Evolutionary conservation across 2,329 filamentous ascomycete species (phyloP).

Genomic region (Penicillium sp.): DNA sequence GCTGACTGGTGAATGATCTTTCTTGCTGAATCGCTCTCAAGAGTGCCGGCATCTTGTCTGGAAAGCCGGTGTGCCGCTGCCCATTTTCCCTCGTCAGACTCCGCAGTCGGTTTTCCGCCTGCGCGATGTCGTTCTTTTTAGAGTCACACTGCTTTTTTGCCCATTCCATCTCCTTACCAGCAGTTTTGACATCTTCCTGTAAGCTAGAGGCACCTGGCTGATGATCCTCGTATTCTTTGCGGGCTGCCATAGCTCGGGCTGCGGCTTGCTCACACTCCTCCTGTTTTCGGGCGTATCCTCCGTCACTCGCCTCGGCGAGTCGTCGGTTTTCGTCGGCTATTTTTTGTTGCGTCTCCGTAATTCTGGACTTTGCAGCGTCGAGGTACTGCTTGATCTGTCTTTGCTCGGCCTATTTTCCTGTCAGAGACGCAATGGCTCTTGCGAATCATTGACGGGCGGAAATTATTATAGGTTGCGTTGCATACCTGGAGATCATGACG

Average conservation of each 20-base stretch:
- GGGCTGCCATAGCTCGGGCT: conserved; percentile 46
- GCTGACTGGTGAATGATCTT: conserved; percentile 61
- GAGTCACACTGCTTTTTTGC: conserved; percentile 24
- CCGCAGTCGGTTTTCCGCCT: conserved; percentile 50
- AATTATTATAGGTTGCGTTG: neutral
- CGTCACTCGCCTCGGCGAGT: conserved; percentile 65
- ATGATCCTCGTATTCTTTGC: conserved; percentile 42
- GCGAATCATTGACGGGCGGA: neutral
- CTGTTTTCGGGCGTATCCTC: conserved; percentile 60
- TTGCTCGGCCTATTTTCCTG: conserved; percentile 56
- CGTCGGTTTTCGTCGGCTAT: conserved; percentile 50
- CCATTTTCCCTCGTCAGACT: conserved; percentile 55
- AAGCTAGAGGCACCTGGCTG: conserved; percentile 33
- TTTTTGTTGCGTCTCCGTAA: conserved; percentile 42
- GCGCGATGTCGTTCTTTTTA: conserved; percentile 54
- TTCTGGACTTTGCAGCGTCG: conserved; percentile 47
- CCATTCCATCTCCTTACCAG: conserved; percentile 30
- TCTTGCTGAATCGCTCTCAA: conserved; percentile 67
- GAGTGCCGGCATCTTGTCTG: conserved; percentile 58
- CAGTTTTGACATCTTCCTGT: conserved; percentile 32
- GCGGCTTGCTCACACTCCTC: conserved; percentile 58
- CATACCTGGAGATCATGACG: conserved; percentile 51
- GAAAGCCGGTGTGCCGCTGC: conserved; percentile 61
- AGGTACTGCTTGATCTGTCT: conserved; percentile 60
- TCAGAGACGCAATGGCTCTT: conserved; percentile 1